A percentile compares a stretch with the other conserved stretches of the same genome.
Evolutionary conservation across 202 grass and related monocot genomes (phyloP).

Genomic region (Cymbopogon flexuosus): DNA sequence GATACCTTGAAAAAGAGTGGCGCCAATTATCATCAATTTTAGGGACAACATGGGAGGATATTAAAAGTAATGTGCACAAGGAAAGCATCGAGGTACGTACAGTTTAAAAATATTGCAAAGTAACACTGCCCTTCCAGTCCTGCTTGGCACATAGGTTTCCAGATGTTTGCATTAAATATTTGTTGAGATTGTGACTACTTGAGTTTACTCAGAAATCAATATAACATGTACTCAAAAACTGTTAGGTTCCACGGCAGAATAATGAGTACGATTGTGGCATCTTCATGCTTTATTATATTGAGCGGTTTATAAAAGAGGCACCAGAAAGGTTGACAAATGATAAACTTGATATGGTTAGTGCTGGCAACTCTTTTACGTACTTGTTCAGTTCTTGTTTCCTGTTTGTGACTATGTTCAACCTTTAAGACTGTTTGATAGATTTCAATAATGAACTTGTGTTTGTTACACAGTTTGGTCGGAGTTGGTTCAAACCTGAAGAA

Average conservation of each 20-base stretch:
- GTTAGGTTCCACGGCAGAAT: conserved; percentile 74
- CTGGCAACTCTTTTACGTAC: background rate
- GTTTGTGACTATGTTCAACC: conserved; percentile 10
- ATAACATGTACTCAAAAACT: conserved; percentile 15
- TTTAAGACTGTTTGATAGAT: background rate
- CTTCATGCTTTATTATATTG: conserved; percentile 89
- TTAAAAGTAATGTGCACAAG: conserved; percentile 44
- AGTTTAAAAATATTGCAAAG: background rate
- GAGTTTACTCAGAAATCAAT: conserved; percentile 2
- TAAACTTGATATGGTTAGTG: conserved; percentile 53
- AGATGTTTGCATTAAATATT: background rate
- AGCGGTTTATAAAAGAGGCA: conserved; percentile 54
- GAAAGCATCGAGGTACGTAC: conserved; percentile 46
- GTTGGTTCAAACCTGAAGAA: conserved; percentile 72
- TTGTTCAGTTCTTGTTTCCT: conserved; percentile 27
- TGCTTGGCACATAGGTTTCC: background rate
- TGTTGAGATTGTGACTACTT: background rate
- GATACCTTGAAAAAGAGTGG: conserved; percentile 80
- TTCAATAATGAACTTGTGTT: conserved; percentile 20
- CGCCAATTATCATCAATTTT: conserved; percentile 39
- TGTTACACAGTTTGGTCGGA: conserved; percentile 53
- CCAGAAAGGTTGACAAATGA: conserved; percentile 71
- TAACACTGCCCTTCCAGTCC: background rate
- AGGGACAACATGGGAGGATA: conserved; percentile 46
- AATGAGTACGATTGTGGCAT: conserved; percentile 90